Base-by-base conservation (phyloP, 768 basidiomycete species). In the Hypholoma fasciculare region DNA sequence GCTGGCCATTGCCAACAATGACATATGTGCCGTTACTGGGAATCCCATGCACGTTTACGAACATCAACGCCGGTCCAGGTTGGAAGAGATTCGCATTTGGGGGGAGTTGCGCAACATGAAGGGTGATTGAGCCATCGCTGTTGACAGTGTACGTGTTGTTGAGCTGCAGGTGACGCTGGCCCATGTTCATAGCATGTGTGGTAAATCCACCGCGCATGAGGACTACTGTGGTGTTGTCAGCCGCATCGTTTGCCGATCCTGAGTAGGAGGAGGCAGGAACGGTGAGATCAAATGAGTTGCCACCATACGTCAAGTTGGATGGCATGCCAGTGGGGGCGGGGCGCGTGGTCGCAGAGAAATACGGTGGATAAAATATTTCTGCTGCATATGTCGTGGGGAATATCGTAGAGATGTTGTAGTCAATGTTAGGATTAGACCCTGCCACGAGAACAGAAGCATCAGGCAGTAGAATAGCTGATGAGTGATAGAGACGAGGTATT, bases 371-470 rank as follows among this genome's bases (percentile, higher is more conserved):
- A 79, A 95, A 99, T 40, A 88, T 81, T 70, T 96, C 94, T 1
- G 89, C 87, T 34, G 84, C 76, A 67, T 95, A 96, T 26, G 87
- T 84, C 1, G 94, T 94, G 1, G 89, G 87, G 78, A 78, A 94
- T 37, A 78, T 39, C 9, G 82, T 80, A n/a, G 75, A 71, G 36
- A 75, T 59, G 65, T 89, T 87, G 59, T 89, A 88, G 65, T 98
- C 95, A 36, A 90, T 78, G 67, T 96, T 96, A 1, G 96, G 95
- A 75, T 98, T 98, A 34, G 92, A 94, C 7, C 96, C 96, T 30
- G 92, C 93, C 62, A 96, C 82, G 49, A 97, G 71, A 38, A 98
- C 87, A 2, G 90, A 91, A 1, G 84, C 92, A 59, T 91, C 94
- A 8, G 94, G 89, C 14, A 98, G 84, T 23, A 98, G 82, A n/a